A percentile compares a stretch with the other conserved stretches of the same genome.
Conservation (phyloP, 306 rosid genomes). For the Delonix regia region DNA sequence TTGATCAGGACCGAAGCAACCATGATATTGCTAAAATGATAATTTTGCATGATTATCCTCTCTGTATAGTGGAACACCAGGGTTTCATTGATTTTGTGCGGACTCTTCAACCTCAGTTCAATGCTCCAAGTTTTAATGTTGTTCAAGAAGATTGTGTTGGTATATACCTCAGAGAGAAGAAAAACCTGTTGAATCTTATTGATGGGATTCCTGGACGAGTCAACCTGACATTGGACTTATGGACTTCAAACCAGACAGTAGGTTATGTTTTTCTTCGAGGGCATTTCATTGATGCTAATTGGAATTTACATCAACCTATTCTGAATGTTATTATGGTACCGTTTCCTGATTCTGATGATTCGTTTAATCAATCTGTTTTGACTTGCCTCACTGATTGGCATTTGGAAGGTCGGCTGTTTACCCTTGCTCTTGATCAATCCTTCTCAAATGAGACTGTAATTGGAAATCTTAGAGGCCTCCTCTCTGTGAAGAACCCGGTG, state of each 20-base stretch:
- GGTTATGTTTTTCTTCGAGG: conserved; percentile 79
- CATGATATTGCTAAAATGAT: conserved; percentile 79
- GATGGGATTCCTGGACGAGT: conserved; percentile 72
- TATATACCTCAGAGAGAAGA: conserved; percentile 66
- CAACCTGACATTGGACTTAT: conserved; percentile 75
- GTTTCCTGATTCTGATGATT: conserved; percentile 64
- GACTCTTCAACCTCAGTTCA: conserved; percentile 82
- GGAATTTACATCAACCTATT: conserved; percentile 75
- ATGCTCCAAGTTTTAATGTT: conserved; percentile 41
- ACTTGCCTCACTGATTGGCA: conserved; percentile 82
- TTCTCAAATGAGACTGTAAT: conserved; percentile 59
- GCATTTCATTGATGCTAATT: conserved; percentile 78
- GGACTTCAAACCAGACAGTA: conserved; percentile 67
- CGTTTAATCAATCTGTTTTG: conserved; percentile 58
- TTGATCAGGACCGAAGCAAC: conserved; percentile 72
- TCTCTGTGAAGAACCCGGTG: conserved; percentile 69
- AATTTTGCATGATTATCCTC: conserved; percentile 87
- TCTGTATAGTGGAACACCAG: conserved; percentile 75
- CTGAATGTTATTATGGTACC: conserved; percentile 72
- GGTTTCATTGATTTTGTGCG: conserved; percentile 69
- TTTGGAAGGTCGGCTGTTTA: conserved; percentile 67
- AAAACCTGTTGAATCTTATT: conserved; percentile 62
- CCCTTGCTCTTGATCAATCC: conserved; percentile 69
- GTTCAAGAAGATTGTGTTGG: conserved; percentile 64
- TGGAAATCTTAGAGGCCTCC: conserved; percentile 66